phyloP scores from a whole-genome alignment of 305 asterid species.

The Fraxinus xanthoxyloides region DNA sequence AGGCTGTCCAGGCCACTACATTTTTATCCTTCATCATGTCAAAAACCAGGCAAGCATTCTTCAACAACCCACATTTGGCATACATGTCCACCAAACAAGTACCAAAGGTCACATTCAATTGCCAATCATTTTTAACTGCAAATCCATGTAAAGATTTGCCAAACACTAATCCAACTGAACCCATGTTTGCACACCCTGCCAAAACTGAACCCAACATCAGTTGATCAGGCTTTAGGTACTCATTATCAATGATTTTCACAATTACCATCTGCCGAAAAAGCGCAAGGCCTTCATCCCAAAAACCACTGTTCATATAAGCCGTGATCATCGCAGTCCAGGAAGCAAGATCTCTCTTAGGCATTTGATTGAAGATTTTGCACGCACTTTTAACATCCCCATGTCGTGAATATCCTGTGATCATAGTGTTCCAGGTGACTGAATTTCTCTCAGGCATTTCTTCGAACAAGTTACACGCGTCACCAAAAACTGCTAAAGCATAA shows the following conservation, averaged over 20 bases:
- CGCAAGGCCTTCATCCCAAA: constrained; percentile 38
- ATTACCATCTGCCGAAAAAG: constrained; percentile 48
- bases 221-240: constrained; percentile 47
- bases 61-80: constrained; percentile 54
- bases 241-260: background rate
- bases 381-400: constrained; percentile 36
- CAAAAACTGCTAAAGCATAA: constrained; percentile 26
- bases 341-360: constrained; percentile 43
- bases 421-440: constrained; percentile 56
- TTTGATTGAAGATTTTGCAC: constrained; percentile 41
- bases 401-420: constrained; percentile 56
- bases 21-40: constrained; percentile 37
- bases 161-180: constrained; percentile 46
- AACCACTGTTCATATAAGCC: constrained; percentile 44
- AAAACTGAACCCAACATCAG: constrained; percentile 43
- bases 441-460: constrained; percentile 58
- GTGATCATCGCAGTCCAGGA: constrained; percentile 67
- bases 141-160: constrained; percentile 61
- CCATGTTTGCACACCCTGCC: constrained; percentile 47
- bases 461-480: constrained; percentile 52
- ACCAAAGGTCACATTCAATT: constrained; percentile 50
- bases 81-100: constrained; percentile 69
- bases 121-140: constrained; percentile 48
- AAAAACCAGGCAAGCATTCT: constrained; percentile 45
- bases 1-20: constrained; percentile 68